Evolutionary conservation across 768 basidiomycete genomes (phyloP).

Genomic region (Scleroderma bovista): DNA sequence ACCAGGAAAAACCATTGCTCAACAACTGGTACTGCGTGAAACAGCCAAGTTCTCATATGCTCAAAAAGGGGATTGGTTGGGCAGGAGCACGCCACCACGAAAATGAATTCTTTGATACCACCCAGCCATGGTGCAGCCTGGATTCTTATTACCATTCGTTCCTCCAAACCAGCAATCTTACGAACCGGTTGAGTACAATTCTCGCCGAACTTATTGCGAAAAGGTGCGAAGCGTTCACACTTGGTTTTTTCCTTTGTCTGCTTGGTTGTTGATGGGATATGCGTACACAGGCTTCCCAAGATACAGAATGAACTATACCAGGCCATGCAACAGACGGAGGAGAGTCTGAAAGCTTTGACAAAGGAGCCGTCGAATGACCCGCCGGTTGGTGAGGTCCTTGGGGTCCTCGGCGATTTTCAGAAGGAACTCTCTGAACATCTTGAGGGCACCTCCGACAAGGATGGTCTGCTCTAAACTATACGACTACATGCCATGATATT

Average conservation of each 20-base stretch:
- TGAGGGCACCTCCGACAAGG: constrained; percentile 46
- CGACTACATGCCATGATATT: too few species aligned
- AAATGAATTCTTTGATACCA: constrained; percentile 29
- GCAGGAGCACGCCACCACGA: constrained; percentile 32
- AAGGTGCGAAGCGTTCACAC: constrained; percentile 42
- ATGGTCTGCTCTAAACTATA: too few species aligned
- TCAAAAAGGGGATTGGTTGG: constrained; percentile 24
- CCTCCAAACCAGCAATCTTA: constrained; percentile 52
- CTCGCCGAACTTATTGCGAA: constrained; percentile 60
- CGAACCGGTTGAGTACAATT: constrained; percentile 51
- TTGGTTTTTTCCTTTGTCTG: background rate
- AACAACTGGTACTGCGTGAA: constrained; percentile 42
- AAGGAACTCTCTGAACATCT: constrained; percentile 40
- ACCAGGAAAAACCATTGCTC: constrained; percentile 30
- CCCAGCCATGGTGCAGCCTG: constrained; percentile 37
- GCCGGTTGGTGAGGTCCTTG: constrained; percentile 48
- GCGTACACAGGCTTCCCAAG: constrained; percentile 47
- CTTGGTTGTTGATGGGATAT: too few species aligned
- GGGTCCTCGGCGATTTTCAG: constrained; percentile 42
- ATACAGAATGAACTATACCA: constrained; percentile 54
- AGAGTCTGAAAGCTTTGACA: constrained; percentile 33
- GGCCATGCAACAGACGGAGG: constrained; percentile 36
- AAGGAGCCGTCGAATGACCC: constrained; percentile 52
- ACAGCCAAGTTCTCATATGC: constrained; percentile 35
- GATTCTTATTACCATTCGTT: constrained; percentile 45